A percentile compares a stretch with the other conserved stretches of the same genome.
These are phyloP conservation scores for Erodium maritimum DNA, from an alignment of 345 rosid species.

Conservation along the genomic window DNA sequence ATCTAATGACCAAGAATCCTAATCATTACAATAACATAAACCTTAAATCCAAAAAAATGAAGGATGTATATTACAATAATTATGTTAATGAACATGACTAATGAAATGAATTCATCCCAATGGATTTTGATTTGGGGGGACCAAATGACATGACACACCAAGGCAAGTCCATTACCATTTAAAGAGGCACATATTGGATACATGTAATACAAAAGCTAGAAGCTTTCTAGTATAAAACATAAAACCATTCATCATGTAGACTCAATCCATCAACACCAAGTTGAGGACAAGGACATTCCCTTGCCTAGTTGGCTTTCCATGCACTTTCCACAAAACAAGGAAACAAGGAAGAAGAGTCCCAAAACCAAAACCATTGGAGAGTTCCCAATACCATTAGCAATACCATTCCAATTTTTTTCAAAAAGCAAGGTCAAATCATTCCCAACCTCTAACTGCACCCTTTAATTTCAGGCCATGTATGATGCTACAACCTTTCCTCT, in stretches of 20 bases:
- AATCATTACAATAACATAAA: too few species aligned
- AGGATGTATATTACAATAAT: too few species aligned
- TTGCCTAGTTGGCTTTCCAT: neutral
- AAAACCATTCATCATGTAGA: neutral
- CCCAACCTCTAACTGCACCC: constrained; percentile 9
- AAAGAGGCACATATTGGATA: neutral
- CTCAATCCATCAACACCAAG: neutral
- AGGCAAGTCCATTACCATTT: neutral
- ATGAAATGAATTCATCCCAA: too few species aligned
- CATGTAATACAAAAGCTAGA: too few species aligned
- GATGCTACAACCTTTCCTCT: constrained; percentile 20
- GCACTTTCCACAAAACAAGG: neutral
- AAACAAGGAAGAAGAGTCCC: neutral
- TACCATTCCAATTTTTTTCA: too few species aligned
- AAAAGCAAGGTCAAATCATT: constrained; percentile 10
- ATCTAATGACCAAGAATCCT: too few species aligned
- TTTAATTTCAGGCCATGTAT: constrained; percentile 55
- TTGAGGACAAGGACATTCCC: neutral
- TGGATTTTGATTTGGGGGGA: too few species aligned
- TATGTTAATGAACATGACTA: too few species aligned
- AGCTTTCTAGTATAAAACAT: neutral
- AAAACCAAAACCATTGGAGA: neutral
- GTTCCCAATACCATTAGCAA: neutral
- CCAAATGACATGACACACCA: neutral
- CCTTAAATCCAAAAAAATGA: too few species aligned